These are phyloP conservation scores for Prunus kanzakura DNA, from an alignment of 306 rosid genomes.

Conservation along the genomic window DNA sequence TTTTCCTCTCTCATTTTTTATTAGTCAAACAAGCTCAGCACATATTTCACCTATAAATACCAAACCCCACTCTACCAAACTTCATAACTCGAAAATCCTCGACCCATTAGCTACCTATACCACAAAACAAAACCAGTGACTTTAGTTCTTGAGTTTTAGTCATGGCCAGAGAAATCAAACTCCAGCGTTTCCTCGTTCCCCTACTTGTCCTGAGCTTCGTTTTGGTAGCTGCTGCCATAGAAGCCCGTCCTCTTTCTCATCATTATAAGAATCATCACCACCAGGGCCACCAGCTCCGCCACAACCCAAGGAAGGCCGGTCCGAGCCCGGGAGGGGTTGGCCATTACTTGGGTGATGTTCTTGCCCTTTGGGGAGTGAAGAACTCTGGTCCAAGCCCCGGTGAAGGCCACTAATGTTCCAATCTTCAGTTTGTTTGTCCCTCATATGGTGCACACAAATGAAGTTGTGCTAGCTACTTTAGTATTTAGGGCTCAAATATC, in stretches of 20 bases:
- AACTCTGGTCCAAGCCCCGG: constrained; percentile 30
- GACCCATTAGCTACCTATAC: not conserved
- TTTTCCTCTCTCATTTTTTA: not conserved
- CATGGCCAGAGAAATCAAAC: constrained; percentile 27
- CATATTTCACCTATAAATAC: constrained; percentile 5
- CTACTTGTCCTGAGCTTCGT: constrained; percentile 19
- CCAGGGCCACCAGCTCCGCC: constrained; percentile 3
- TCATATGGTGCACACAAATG: not conserved
- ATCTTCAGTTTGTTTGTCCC: not conserved
- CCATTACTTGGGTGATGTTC: constrained; percentile 14
- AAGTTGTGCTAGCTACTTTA: not conserved
- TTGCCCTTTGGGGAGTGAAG: constrained; percentile 31
- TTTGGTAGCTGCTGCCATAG: constrained; percentile 10
- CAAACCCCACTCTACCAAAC: not conserved
- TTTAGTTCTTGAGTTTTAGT: not conserved
- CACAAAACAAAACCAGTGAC: not conserved
- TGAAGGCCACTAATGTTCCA: constrained; percentile 21
- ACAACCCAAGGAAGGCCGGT: constrained; percentile 6
- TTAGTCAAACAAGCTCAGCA: not conserved
- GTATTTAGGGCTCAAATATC: too few species aligned
- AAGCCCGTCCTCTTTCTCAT: constrained; percentile 8
- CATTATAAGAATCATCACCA: not conserved
- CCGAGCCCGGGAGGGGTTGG: constrained; percentile 5
- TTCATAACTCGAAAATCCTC: not conserved
- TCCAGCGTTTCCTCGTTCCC: not conserved